These are phyloP conservation scores for Dioszegia crocea DNA, from an alignment of 768 basidiomycete species.

Conservation along the genomic window DNA sequence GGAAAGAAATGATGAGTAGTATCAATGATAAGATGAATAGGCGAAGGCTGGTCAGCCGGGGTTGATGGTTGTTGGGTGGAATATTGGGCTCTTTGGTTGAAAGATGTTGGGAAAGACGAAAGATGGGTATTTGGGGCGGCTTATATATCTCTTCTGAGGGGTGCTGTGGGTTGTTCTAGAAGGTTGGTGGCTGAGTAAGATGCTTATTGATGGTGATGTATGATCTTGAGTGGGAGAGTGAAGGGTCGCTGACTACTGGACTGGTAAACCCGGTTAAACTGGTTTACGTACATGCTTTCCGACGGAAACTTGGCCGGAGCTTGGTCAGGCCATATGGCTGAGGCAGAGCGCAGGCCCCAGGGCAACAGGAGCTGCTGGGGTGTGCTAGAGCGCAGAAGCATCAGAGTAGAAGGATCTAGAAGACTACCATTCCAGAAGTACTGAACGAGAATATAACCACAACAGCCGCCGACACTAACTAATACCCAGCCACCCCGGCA, in stretches of 20 bases:
- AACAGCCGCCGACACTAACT: too few relatives aligned
- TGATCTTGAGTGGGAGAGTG: neutral
- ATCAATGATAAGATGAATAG: neutral
- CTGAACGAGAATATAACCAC: too few relatives aligned
- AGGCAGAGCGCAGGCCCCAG: too few relatives aligned
- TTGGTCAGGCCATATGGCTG: too few relatives aligned
- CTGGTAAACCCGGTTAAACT: neutral
- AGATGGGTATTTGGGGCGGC: neutral
- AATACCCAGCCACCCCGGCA: too few relatives aligned
- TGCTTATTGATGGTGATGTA: neutral
- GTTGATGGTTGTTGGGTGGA: neutral
- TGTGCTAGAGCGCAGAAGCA: too few relatives aligned
- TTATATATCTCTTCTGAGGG: neutral
- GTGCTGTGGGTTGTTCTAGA: too few relatives aligned
- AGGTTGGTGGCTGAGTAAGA: neutral
- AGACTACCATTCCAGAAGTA: too few relatives aligned
- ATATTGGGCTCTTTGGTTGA: neutral
- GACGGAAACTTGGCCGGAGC: too few relatives aligned
- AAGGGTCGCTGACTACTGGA: too few relatives aligned
- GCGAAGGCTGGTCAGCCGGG: neutral
- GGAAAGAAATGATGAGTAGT: conserved; percentile 1
- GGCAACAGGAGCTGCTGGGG: too few relatives aligned
- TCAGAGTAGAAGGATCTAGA: too few relatives aligned
- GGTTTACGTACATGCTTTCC: neutral
- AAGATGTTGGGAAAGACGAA: neutral